Evolutionary conservation across 129 eudicot species (phyloP), one percentile per base, ranked within the genome.

Genomic region (Tanacetum coccineum): DNA sequence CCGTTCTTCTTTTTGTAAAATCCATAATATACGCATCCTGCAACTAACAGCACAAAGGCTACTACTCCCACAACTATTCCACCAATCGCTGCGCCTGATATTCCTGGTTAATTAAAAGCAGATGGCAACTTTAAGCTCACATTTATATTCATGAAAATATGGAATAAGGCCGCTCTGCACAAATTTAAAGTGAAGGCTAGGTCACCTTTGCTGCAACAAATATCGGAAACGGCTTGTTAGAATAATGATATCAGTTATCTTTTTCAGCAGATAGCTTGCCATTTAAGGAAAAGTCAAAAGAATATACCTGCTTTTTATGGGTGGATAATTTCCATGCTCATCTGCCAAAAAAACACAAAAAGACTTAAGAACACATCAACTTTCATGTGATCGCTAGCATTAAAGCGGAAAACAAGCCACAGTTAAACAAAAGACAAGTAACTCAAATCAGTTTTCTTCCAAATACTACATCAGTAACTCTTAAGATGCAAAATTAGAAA

Each of bases 21-120:
- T 56, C 72, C 76, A 21, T 81, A 59, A 75, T 77, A 88, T 22
- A 76, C 46, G 59, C 81, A 73, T 62, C 73, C 90, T 60, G 78
- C 87, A 54, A 78, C 59, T 64, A 84, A 67, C 55, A 82, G 62
- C 14, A 86, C 42, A 40, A 78, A 91, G 15, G 68, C 99, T 50
- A 82, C 64, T 32, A 53, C 84, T 18, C 77, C 93, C 53, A 89
- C 74, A 51, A 61, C 66, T 70, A 89, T 81, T 56, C 94, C 97
- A 67, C 80, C 95, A 53, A 84, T 84, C 58, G 81, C 90, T 71
- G 90, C 95, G 10, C 42, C 10, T 8, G 42, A 36, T 36, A 36
- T 0, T 36, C 42, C 10, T 36, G 84, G 39, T 86, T 79, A 70
- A 62, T 40, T 57, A 60, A 70, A 75, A 63, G 71, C n/a, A 76